These are phyloP conservation scores for Anastatica hierochuntica DNA, from an alignment of 345 rosid genomes.

Conservation along the genomic window DNA sequence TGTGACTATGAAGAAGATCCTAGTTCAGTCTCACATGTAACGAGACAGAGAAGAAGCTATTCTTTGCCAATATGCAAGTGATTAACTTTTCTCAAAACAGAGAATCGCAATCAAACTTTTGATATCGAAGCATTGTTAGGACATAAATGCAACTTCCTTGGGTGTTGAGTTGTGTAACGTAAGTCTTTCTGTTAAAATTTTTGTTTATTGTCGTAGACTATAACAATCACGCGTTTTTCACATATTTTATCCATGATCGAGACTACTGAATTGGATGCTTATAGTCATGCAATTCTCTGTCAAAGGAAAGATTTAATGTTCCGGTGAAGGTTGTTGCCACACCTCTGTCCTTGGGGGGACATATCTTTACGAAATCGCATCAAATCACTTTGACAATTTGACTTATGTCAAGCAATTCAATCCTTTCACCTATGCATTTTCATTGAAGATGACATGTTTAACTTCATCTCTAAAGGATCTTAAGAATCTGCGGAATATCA, in stretches of 20 bases:
- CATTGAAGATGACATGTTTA: neutral
- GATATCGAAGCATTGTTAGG: too few species aligned
- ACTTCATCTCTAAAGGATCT: slow-evolving; percentile 4
- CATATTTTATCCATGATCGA: too few species aligned
- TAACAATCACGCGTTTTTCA: too few species aligned
- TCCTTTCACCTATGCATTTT: slow-evolving; percentile 26
- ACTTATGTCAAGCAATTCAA: too few species aligned
- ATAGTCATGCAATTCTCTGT: neutral
- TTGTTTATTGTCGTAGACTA: too few species aligned
- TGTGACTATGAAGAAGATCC: slow-evolving; percentile 13
- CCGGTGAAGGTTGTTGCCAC: slow-evolving; percentile 30
- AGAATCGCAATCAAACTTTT: too few species aligned
- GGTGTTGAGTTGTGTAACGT: too few species aligned
- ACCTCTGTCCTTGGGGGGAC: slow-evolving; percentile 2
- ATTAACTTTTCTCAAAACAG: neutral
- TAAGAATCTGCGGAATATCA: neutral
- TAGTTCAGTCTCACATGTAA: slow-evolving; percentile 16
- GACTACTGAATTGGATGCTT: too few species aligned
- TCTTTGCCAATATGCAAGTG: accelerated
- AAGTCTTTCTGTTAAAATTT: too few species aligned
- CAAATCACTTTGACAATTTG: too few species aligned
- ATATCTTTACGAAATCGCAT: too few species aligned
- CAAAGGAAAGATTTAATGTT: neutral
- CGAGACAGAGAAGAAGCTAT: neutral
- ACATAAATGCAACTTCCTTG: too few species aligned